phyloP scores from a whole-genome alignment of 495 filamentous ascomycete genomes.

The Neurospora sp. region DNA sequence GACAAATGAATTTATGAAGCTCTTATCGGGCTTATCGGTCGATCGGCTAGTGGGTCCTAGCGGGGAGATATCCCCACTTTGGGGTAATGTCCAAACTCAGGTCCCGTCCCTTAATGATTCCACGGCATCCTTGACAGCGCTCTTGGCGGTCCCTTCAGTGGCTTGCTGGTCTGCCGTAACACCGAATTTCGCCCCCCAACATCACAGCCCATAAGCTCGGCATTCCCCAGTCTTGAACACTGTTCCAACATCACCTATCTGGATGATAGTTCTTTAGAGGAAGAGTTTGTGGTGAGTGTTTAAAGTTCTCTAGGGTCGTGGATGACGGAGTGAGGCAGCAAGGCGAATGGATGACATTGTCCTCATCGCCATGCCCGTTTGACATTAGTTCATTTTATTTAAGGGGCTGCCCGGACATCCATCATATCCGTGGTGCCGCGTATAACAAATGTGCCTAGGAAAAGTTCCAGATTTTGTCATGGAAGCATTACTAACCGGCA shows the following conservation, averaged over 20 bases:
- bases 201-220: background rate
- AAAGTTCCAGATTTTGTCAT: background rate
- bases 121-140: background rate
- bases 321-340: background rate
- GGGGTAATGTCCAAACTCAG: background rate
- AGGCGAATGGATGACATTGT: background rate
- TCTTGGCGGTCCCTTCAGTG: background rate
- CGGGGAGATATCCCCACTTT: background rate
- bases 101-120: background rate
- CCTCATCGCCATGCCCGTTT: background rate
- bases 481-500: background rate
- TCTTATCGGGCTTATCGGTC: constrained; percentile 17
- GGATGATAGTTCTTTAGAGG: background rate
- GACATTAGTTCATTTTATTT: background rate
- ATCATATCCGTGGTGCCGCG: background rate
- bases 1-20: constrained; percentile 8
- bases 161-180: background rate
- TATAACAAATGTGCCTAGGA: background rate
- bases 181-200: constrained; percentile 1
- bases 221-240: background rate
- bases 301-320: background rate
- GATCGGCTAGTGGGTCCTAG: background rate
- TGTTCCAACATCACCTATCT: background rate
- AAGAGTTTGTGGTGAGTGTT: background rate
- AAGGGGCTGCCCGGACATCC: background rate